A percentile compares a stretch with the other conserved stretches of the same genome.
Evolutionary conservation across 768 basidiomycete species (phyloP).

Genomic region (Leccinum obscurum): DNA sequence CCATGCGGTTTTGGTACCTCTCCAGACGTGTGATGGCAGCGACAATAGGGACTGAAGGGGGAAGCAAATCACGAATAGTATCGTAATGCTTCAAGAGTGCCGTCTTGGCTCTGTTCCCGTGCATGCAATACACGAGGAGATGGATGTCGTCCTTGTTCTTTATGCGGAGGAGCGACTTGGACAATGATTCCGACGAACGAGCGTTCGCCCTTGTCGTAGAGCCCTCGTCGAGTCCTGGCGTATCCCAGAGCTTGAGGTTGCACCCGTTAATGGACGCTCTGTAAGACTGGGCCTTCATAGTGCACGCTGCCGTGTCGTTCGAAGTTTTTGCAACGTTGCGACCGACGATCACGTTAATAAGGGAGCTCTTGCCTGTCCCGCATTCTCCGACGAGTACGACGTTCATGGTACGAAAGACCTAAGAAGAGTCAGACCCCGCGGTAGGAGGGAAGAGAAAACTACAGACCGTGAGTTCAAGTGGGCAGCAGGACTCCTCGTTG

Average conservation of each 20-base stretch:
- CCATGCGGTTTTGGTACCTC: conserved; percentile 21
- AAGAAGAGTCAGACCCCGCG: conserved; percentile 1
- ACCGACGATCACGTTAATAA: conserved; percentile 23
- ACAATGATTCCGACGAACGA: conserved; percentile 4
- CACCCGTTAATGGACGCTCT: conserved; percentile 14
- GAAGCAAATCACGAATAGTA: conserved; percentile 8
- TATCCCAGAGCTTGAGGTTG: conserved; percentile 16
- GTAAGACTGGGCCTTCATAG: conserved; percentile 10
- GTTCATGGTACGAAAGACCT: conserved; percentile 17
- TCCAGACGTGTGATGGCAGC: conserved; percentile 23
- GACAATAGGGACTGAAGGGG: conserved; percentile 15
- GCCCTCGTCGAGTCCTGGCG: conserved; percentile 19
- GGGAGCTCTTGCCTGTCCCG: conserved; percentile 27
- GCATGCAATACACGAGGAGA: conserved; percentile 26
- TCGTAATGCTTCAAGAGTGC: conserved; percentile 20
- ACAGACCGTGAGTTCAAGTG: neutral
- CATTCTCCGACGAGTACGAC: conserved; percentile 27
- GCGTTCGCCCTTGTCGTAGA: conserved; percentile 3
- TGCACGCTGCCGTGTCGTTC: conserved; percentile 23
- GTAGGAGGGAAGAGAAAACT: neutral
- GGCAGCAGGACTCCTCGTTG: neutral
- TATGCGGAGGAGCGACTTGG: conserved; percentile 12
- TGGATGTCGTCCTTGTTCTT: conserved; percentile 9
- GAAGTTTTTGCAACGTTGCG: conserved; percentile 17
- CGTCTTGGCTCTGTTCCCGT: conserved; percentile 19